Evolutionary conservation across 176 grass and related monocot genomes (phyloP).

Genomic region (Triticum timopheevii): DNA sequence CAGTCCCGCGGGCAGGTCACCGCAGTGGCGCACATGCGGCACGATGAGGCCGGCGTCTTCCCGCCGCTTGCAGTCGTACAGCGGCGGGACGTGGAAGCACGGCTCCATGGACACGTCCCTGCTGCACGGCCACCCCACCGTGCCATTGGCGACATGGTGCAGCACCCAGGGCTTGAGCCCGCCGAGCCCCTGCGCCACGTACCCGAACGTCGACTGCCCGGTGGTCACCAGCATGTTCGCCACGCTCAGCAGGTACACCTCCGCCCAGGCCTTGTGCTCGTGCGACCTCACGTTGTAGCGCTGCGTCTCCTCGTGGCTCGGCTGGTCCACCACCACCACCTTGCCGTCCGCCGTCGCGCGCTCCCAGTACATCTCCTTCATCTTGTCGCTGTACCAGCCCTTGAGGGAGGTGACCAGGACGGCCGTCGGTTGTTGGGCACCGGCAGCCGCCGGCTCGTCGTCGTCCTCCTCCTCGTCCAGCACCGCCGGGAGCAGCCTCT

Average conservation of each 20-base stretch:
- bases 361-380: slow-evolving; percentile 49
- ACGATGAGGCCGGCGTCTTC: slow-evolving; percentile 19
- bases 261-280: slow-evolving; percentile 15
- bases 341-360: slow-evolving; percentile 7
- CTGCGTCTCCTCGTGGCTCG: slow-evolving; percentile 42
- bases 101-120: slow-evolving; percentile 51
- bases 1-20: slow-evolving; percentile 33
- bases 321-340: slow-evolving; percentile 40
- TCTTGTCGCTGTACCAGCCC: slow-evolving; percentile 40
- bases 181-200: slow-evolving; percentile 20
- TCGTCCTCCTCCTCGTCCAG: neutral
- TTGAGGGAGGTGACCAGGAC: slow-evolving; percentile 32
- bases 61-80: slow-evolving; percentile 21
- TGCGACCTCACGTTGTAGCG: slow-evolving; percentile 32
- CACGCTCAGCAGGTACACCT: slow-evolving; percentile 41
- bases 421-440: neutral
- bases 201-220: slow-evolving; percentile 38
- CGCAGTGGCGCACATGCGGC: slow-evolving; percentile 42
- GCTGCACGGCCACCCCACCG: slow-evolving; percentile 9
- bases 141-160: neutral
- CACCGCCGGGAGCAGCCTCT: neutral
- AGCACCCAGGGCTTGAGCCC: slow-evolving; percentile 47
- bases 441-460: neutral
- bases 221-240: slow-evolving; percentile 30
- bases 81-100: slow-evolving; percentile 39